A percentile compares a stretch with the other conserved stretches of the same genome.
These are phyloP conservation scores for Ogataea pilisensis DNA, from an alignment of 805 yeast genomes.

Conservation along the genomic window DNA sequence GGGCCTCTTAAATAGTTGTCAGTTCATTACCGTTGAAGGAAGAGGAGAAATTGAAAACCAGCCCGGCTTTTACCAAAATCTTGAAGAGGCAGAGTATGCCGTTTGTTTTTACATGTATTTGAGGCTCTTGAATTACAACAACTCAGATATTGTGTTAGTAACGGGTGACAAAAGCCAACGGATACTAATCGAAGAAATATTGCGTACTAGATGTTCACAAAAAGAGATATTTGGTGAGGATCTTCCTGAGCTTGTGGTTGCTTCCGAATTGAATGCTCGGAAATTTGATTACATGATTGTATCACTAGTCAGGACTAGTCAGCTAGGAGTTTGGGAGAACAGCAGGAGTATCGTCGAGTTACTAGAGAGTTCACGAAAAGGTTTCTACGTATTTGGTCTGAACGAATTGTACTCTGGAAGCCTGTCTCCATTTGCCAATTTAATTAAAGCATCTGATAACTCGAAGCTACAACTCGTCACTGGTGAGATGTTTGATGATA, in stretches of 20 bases:
- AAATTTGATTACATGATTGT: conserved; percentile 31
- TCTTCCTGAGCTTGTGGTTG: conserved; percentile 15
- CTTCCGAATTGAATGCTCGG: conserved; percentile 27
- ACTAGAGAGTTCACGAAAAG: conserved; percentile 13
- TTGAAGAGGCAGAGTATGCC: conserved; percentile 47
- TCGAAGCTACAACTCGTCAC: conserved; percentile 13
- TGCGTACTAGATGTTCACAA: conserved; percentile 26
- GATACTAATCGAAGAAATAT: conserved; percentile 38
- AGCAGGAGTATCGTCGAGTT: conserved; percentile 2
- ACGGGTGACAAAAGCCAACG: conserved; percentile 39
- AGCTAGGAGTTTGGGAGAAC: conserved; percentile 20
- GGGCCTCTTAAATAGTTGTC: conserved; percentile 32
- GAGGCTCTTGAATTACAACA: conserved; percentile 40
- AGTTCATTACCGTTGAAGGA: conserved; percentile 32
- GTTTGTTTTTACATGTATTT: conserved; percentile 44
- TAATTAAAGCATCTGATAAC: background rate
- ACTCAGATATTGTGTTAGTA: conserved; percentile 35
- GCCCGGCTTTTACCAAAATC: conserved; percentile 31
- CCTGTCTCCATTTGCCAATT: background rate
- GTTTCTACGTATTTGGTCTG: conserved; percentile 14
- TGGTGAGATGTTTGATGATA: conserved; percentile 7
- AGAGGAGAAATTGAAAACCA: conserved; percentile 27
- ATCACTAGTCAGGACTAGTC: conserved; percentile 33
- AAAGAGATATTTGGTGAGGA: conserved; percentile 20
- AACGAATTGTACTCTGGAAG: background rate